phyloP scores from a whole-genome alignment of 164 flowering plant species.

The Umbellularia californica region DNA sequence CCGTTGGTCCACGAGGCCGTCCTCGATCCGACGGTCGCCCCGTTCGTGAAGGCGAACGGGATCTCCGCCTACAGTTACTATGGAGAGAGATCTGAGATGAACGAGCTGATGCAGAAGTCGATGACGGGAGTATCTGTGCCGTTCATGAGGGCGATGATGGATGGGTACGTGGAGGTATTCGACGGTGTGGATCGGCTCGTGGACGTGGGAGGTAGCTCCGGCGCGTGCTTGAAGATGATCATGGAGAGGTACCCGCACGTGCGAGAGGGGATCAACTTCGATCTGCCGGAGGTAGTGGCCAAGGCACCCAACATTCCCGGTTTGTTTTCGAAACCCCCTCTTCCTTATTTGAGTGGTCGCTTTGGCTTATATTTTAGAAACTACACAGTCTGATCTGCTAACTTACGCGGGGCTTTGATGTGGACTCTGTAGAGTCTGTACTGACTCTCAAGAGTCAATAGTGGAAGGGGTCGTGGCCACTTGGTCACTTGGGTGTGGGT shows the following conservation, averaged over 20 bases:
- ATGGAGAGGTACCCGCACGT: slow-evolving; percentile 30
- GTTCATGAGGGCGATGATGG: slow-evolving; percentile 60
- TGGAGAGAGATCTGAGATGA: slow-evolving; percentile 60
- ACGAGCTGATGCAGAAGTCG: slow-evolving; percentile 64
- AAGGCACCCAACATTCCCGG: slow-evolving; percentile 53
- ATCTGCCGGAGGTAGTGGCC: slow-evolving; percentile 72
- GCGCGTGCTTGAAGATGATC: slow-evolving; percentile 71
- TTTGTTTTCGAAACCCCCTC: slow-evolving; percentile 10
- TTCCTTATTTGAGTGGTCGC: neutral
- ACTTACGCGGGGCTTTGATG: neutral
- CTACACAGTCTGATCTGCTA: no score
- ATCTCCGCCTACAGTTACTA: slow-evolving; percentile 50
- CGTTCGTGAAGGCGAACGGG: slow-evolving; percentile 60
- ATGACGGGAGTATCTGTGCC: slow-evolving; percentile 81
- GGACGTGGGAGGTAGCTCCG: slow-evolving; percentile 82
- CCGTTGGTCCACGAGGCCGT: slow-evolving; percentile 56
- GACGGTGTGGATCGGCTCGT: slow-evolving; percentile 42
- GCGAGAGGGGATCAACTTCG: slow-evolving; percentile 63
- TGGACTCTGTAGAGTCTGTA: neutral
- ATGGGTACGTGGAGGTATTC: slow-evolving; percentile 53
- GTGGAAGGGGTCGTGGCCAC: neutral
- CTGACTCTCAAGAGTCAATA: no score
- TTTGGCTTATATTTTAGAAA: neutral
- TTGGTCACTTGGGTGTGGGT: neutral
- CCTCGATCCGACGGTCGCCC: slow-evolving; percentile 41